Conservation (phyloP, 805 yeast genomes). For the Teunomyces barrocoloradensis region DNA sequence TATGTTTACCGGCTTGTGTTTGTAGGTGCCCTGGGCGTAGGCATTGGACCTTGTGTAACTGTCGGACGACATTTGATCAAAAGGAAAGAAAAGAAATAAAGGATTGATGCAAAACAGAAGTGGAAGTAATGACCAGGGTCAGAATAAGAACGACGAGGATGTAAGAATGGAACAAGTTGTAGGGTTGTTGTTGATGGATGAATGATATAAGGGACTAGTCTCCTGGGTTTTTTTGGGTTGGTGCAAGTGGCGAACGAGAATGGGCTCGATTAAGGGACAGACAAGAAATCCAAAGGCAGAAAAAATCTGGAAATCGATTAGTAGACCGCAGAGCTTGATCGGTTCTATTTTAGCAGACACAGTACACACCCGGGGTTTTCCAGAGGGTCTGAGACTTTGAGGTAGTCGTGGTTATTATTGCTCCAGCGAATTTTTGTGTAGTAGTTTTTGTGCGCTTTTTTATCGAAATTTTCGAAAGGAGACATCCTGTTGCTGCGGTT, state of each 20-base stretch:
- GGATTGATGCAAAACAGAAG: neutral
- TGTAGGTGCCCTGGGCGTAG: conserved; percentile 1
- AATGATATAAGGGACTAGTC: neutral
- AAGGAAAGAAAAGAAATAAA: conserved; percentile 1
- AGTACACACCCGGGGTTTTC: neutral
- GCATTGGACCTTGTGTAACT: conserved; percentile 2
- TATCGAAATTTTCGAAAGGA: conserved; percentile 1
- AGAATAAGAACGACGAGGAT: neutral
- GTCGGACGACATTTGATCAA: conserved; percentile 1
- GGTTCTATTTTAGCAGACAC: neutral
- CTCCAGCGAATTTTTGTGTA: conserved; percentile 2
- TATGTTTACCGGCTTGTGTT: conserved; percentile 9
- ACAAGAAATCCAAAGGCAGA: neutral
- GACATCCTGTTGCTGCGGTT: neutral
- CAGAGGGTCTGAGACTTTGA: neutral
- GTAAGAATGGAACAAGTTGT: neutral
- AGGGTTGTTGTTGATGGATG: neutral
- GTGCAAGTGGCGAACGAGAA: neutral
- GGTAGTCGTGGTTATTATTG: conserved; percentile 1
- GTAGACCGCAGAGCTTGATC: neutral
- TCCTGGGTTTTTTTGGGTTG: neutral
- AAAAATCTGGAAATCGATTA: neutral
- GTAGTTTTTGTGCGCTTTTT: neutral
- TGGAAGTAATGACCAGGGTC: neutral
- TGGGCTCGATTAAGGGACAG: neutral